These are phyloP conservation scores for Gymnopus androsaceus DNA, from an alignment of 1,284 basidiomycete species.

Conservation along the genomic window DNA sequence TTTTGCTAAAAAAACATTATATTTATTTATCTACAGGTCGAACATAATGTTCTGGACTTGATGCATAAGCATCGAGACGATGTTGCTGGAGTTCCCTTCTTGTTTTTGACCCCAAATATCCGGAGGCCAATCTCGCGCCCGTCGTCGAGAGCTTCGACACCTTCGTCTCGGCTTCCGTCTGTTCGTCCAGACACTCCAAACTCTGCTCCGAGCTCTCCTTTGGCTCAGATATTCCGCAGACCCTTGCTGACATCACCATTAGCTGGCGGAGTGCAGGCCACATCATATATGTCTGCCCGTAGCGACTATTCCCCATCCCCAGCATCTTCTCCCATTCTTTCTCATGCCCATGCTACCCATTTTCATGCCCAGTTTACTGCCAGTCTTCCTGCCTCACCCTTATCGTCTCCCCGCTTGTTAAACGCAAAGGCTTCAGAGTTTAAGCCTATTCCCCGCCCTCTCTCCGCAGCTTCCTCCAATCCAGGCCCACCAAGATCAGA, in stretches of 20 bases:
- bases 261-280: slow-evolving; percentile 47
- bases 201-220: slow-evolving; percentile 69
- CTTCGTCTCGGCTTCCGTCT: slow-evolving; percentile 61
- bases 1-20: slow-evolving; percentile 19
- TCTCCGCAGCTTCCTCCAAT: slow-evolving; percentile 71
- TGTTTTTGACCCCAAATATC: slow-evolving; percentile 77
- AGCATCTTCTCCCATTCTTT: slow-evolving; percentile 67
- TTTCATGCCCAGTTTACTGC: slow-evolving; percentile 62
- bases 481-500: slow-evolving; percentile 60
- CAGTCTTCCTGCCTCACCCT: slow-evolving; percentile 65
- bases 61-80: slow-evolving; percentile 89
- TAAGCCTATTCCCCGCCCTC: slow-evolving; percentile 66
- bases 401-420: slow-evolving; percentile 58
- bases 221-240: slow-evolving; percentile 69
- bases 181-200: slow-evolving; percentile 72
- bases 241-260: slow-evolving; percentile 76
- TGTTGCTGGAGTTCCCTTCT: slow-evolving; percentile 77
- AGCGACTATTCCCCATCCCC: slow-evolving; percentile 66
- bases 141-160: slow-evolving; percentile 76
- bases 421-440: slow-evolving; percentile 61
- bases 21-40: slow-evolving; percentile 47
- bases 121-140: slow-evolving; percentile 78
- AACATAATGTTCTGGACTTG: slow-evolving; percentile 77
- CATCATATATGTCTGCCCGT: slow-evolving; percentile 61
- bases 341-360: slow-evolving; percentile 52